Percentiles rank a stretch among this genome's conserved stretches.
Evolutionary conservation across 192 early-diverging fungal genomes (phyloP).

Genomic region (Umbelopsis vinacea): DNA sequence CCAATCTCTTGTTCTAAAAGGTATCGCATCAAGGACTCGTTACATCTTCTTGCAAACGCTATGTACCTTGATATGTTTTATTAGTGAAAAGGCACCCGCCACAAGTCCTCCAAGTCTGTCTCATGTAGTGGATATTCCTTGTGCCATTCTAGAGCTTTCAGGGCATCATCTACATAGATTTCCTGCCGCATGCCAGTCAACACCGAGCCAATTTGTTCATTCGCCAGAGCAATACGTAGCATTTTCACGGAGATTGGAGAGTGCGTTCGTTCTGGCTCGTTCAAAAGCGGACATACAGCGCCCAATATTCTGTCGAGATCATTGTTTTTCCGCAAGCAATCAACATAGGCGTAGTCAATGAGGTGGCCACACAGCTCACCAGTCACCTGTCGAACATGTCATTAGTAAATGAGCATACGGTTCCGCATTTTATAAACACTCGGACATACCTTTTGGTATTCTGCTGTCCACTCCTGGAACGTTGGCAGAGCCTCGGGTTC

Average conservation of each 20-base stretch:
- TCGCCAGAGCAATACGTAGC: conserved; percentile 49
- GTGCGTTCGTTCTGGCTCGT: conserved; percentile 30
- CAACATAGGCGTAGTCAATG: conserved; percentile 51
- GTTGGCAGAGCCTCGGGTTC: conserved; percentile 30
- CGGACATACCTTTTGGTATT: conserved; percentile 39
- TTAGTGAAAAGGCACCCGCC: conserved; percentile 38
- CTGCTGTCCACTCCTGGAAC: conserved; percentile 50
- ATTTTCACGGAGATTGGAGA: conserved; percentile 61
- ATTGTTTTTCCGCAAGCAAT: conserved; percentile 56
- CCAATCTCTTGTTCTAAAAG: too few species aligned
- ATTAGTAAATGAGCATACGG: background rate
- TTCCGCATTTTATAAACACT: background rate
- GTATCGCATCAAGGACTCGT: too few species aligned
- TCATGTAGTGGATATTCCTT: conserved; percentile 29
- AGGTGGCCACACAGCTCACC: conserved; percentile 39
- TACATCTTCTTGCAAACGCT: too few species aligned
- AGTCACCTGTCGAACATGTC: conserved; percentile 9
- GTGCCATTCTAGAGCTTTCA: conserved; percentile 44
- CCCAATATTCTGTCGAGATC: conserved; percentile 56
- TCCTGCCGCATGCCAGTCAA: conserved; percentile 67
- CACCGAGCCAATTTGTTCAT: conserved; percentile 54
- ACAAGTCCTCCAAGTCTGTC: conserved; percentile 42
- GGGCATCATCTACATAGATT: conserved; percentile 62
- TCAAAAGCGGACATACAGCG: conserved; percentile 44
- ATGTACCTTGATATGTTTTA: background rate